A percentile compares a stretch with the other conserved stretches of the same genome.
Conservation (phyloP, 768 basidiomycete species). For the Tylopilus plumbeoviolaceoides region DNA sequence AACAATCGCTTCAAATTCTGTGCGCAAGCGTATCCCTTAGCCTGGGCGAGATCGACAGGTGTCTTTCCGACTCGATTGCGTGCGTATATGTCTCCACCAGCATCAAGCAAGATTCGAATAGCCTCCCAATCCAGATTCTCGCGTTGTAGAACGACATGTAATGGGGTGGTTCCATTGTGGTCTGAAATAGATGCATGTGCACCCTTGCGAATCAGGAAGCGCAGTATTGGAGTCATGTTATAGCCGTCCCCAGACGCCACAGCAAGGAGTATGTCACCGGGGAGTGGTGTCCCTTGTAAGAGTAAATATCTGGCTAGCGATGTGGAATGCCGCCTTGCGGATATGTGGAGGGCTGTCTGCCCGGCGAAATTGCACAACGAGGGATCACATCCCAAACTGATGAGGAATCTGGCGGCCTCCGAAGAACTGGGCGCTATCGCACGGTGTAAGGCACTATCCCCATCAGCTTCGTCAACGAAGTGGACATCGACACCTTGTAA, state of each 20-base stretch:
- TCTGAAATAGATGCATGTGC: neutral
- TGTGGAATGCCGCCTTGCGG: neutral
- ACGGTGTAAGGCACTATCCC: too few species aligned
- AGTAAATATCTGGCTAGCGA: neutral
- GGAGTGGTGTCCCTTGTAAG: neutral
- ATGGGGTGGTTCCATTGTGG: neutral
- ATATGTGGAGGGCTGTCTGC: neutral
- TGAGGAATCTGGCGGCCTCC: neutral
- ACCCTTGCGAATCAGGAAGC: neutral
- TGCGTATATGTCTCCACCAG: neutral
- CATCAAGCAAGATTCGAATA: neutral
- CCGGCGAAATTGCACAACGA: neutral
- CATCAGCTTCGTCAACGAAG: too few species aligned
- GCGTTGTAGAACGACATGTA: neutral
- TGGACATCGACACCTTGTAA: too few species aligned
- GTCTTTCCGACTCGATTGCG: neutral
- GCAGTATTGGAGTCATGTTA: neutral
- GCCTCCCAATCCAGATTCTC: neutral
- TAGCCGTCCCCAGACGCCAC: neutral
- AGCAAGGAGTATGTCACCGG: neutral
- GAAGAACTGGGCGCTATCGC: too few species aligned
- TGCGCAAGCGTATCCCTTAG: neutral
- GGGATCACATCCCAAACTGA: neutral
- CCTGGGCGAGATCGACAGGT: neutral
- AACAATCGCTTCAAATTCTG: too few species aligned